A percentile compares a stretch with the other conserved stretches of the same genome.
phyloP scores from a whole-genome alignment of 106 monocot species.

The Platanthera zijinensis region DNA sequence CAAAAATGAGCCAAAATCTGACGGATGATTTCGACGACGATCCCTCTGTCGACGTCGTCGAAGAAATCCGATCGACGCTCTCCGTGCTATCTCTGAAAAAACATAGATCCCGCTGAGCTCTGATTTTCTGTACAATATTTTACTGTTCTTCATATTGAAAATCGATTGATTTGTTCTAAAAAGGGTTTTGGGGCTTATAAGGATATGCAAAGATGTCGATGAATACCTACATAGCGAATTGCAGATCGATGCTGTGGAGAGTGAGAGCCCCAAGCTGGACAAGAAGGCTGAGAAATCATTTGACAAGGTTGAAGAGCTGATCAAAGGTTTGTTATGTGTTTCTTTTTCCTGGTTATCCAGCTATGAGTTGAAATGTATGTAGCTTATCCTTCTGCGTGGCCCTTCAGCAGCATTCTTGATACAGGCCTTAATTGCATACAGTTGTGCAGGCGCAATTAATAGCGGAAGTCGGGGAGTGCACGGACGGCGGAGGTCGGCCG shows the following conservation, averaged over 20 bases:
- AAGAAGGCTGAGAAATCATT: constrained; percentile 35
- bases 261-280: constrained; percentile 25
- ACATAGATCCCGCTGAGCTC: constrained; percentile 23
- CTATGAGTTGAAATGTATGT: background rate
- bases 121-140: background rate
- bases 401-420: too few relatives aligned
- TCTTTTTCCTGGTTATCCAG: background rate
- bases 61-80: constrained; percentile 28
- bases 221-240: constrained; percentile 17
- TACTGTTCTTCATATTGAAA: background rate
- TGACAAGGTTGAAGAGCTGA: constrained; percentile 38
- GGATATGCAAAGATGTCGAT: constrained; percentile 4
- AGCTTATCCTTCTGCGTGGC: background rate
- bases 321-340: constrained; percentile 46
- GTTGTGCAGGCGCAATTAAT: too few relatives aligned
- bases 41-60: constrained; percentile 40
- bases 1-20: background rate
- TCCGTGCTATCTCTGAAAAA: constrained; percentile 45
- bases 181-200: background rate
- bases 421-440: too few relatives aligned
- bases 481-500: too few relatives aligned
- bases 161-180: background rate
- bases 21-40: constrained; percentile 45
- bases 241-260: background rate
- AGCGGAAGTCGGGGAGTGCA: too few relatives aligned